Base-by-base conservation (phyloP, 179 eudicot species). In the Spinacia oleracea region DNA sequence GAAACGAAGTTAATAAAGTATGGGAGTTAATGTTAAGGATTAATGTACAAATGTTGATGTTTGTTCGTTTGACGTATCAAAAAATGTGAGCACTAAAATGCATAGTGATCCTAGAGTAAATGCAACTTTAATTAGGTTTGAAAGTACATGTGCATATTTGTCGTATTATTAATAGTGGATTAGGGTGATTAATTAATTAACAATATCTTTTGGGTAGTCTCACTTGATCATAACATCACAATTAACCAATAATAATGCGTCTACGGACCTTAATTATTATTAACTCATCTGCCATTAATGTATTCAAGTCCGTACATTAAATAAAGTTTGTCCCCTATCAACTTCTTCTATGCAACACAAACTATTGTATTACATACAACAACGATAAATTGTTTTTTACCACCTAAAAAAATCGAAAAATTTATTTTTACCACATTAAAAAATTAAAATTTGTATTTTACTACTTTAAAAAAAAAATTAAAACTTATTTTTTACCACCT, bases 111-210 rank as follows among this genome's bases (percentile, higher is more conserved):
- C 56, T 20, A 63, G 45, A 66, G 27, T 62, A 78, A 81, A 42
- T 77, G 29, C 38, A 29, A 50, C 46, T 27, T 53, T 69, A n/a
- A n/a, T n/a, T n/a, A 56, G 72, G 74, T 55, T 78, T 15, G 53
- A 55, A 42, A 66, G 73, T 77, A 65, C 60, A 80, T 77, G 78
- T 63, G 18, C 62, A 42, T 68, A 50, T 76, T 78, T 81, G 86
- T 75, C 86, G 78, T 79, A 23, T 23, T 78, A 51, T 50, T 53
- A 69, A 21, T 65, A 65, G 53, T n/a, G n/a, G n/a, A n/a, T n/a
- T n/a, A n/a, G n/a, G n/a, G n/a, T n/a, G n/a, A n/a, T n/a, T n/a
- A n/a, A n/a, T 70, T 67, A 62, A 74, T 77, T 77, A 82, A 56
- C 51, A 62, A 73, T 71, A 76, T 75, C 63, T 72, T 69, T 58